Conservation (phyloP, 2,329 filamentous ascomycete genomes). For the Fusarium sp. region DNA sequence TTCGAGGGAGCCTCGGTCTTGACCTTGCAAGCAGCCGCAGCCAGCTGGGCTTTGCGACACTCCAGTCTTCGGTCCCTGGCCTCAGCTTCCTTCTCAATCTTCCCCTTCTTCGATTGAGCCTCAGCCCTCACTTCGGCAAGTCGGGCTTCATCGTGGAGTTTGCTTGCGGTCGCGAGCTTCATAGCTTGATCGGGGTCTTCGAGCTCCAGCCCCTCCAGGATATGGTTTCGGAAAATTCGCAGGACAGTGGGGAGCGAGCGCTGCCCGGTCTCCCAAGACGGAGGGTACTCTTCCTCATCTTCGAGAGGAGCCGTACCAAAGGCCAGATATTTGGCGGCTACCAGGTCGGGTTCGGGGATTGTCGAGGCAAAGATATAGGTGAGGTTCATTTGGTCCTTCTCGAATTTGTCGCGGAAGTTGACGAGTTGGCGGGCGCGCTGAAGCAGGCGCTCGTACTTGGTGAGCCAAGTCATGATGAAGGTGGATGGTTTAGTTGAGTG, state of each 20-base stretch:
- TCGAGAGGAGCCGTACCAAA: background rate
- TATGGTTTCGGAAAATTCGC: background rate
- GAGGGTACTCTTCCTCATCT: background rate
- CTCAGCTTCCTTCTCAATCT: background rate
- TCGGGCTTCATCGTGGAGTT: too few relatives aligned
- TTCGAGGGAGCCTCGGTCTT: background rate
- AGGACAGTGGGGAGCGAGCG: background rate
- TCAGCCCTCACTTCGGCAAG: too few relatives aligned
- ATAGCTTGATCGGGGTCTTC: too few relatives aligned
- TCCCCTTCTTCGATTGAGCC: background rate
- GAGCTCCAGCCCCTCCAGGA: too few relatives aligned
- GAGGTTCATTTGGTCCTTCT: background rate
- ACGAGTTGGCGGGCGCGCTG: background rate
- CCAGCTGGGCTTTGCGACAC: too few relatives aligned
- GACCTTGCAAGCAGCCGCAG: too few relatives aligned
- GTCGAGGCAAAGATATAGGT: too few relatives aligned
- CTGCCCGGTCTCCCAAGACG: background rate
- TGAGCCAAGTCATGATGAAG: background rate
- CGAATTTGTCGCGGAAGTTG: background rate
- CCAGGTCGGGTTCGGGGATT: too few relatives aligned
- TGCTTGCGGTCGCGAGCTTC: too few relatives aligned
- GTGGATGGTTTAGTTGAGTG: background rate
- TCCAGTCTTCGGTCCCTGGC: too few relatives aligned
- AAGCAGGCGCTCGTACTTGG: background rate
- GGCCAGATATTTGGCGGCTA: background rate